Percentiles rank a stretch among this genome's conserved stretches.
Conservation (phyloP, 306 rosid species). For the Acacia confusa region DNA sequence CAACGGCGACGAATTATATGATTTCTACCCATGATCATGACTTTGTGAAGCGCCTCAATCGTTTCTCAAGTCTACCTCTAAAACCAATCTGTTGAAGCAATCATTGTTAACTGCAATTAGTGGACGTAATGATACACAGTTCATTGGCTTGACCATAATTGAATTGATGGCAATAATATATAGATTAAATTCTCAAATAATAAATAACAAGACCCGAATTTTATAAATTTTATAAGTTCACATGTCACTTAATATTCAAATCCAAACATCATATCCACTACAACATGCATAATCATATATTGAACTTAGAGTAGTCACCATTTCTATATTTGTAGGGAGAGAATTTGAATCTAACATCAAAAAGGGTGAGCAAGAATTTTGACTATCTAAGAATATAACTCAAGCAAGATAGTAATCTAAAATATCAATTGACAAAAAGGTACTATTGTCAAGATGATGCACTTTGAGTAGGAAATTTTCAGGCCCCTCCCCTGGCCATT, state of each 20-base stretch:
- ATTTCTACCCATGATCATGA: conserved; percentile 24
- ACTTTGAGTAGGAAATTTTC: not conserved
- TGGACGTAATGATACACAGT: not conserved
- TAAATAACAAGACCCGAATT: not conserved
- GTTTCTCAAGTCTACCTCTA: not conserved
- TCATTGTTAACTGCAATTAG: not conserved
- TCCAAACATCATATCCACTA: not conserved
- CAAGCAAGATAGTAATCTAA: not conserved
- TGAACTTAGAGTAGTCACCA: not conserved
- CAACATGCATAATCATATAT: too few species aligned
- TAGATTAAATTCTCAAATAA: not conserved
- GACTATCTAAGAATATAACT: not conserved
- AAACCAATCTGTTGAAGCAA: not conserved
- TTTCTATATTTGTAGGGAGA: not conserved
- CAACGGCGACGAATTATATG: conserved; percentile 37
- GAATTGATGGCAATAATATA: not conserved
- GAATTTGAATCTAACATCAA: not conserved
- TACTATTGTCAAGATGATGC: not conserved
- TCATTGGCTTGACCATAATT: not conserved
- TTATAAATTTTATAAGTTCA: too few species aligned
- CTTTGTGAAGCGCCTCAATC: not conserved
- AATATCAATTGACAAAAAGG: not conserved
- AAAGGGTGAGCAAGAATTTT: not conserved
- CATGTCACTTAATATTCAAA: not conserved
- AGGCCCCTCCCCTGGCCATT: not conserved